Conservation (phyloP, 805 yeast species). For the Yamadazyma olivae region DNA sequence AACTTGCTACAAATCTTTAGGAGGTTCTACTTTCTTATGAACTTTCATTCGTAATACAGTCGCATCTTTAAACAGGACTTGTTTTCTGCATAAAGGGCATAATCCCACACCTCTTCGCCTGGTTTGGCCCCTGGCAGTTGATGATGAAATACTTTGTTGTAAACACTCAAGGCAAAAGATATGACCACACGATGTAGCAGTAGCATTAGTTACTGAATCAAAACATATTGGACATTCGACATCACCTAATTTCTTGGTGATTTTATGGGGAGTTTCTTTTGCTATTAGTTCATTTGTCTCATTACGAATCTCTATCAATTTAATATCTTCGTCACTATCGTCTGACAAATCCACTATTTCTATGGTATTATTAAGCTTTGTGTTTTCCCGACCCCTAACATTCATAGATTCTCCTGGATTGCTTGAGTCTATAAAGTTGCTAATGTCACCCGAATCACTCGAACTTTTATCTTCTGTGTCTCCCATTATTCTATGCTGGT, state of each 20-base stretch:
- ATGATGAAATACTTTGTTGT: slow-evolving; percentile 36
- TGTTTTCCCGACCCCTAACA: too few relatives aligned
- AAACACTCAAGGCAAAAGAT: slow-evolving; percentile 42
- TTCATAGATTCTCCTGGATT: too few relatives aligned
- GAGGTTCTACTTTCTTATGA: slow-evolving; percentile 10
- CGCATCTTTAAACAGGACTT: slow-evolving; percentile 37
- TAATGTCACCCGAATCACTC: too few relatives aligned
- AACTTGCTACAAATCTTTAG: too few relatives aligned
- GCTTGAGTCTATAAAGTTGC: too few relatives aligned
- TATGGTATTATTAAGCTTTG: too few relatives aligned
- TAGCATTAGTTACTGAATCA: slow-evolving; percentile 37
- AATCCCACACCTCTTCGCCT: slow-evolving; percentile 35
- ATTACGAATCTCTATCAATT: slow-evolving; percentile 34
- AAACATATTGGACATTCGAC: slow-evolving; percentile 44
- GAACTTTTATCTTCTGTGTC: too few relatives aligned
- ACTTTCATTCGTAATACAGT: slow-evolving; percentile 21
- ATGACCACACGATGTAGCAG: slow-evolving; percentile 43
- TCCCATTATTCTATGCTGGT: too few relatives aligned
- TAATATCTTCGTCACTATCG: slow-evolving; percentile 29
- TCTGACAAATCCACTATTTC: slow-evolving; percentile 6
- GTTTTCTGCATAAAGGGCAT: slow-evolving; percentile 42
- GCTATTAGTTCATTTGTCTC: slow-evolving; percentile 33
- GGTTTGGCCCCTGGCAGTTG: slow-evolving; percentile 42
- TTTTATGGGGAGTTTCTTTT: slow-evolving; percentile 17
- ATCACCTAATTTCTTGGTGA: slow-evolving; percentile 30